These are phyloP conservation scores for Aspergillus sojae DNA, from an alignment of 2,329 filamentous ascomycete species.

Conservation along the genomic window DNA sequence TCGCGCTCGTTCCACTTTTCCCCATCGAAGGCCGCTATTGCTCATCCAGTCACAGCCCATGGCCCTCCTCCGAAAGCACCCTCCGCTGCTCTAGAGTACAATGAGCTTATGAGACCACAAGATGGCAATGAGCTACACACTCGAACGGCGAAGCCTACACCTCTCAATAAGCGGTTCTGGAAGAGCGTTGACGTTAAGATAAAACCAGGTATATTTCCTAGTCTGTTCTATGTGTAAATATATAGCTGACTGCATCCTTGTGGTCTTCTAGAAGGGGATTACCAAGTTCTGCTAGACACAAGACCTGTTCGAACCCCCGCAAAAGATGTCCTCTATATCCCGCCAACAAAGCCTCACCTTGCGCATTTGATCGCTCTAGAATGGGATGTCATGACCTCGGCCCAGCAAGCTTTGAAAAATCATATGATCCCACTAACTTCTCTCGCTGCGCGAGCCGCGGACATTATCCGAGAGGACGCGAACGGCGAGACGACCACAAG, in stretches of 20 bases:
- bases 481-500: slow-evolving; percentile 58
- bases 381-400: slow-evolving; percentile 83
- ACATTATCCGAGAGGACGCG: slow-evolving; percentile 72
- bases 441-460: slow-evolving; percentile 77
- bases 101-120: slow-evolving; percentile 52
- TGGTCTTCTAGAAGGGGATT: slow-evolving; percentile 44
- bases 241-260: slow-evolving; percentile 1
- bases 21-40: slow-evolving; percentile 51
- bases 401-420: slow-evolving; percentile 79
- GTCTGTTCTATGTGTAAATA: not conserved
- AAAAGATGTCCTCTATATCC: slow-evolving; percentile 74
- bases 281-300: slow-evolving; percentile 73
- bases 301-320: slow-evolving; percentile 76
- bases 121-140: slow-evolving; percentile 39
- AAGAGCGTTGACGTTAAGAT: slow-evolving; percentile 75
- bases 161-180: slow-evolving; percentile 80
- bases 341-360: slow-evolving; percentile 74
- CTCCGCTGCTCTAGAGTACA: slow-evolving; percentile 51
- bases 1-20: slow-evolving; percentile 39
- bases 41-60: slow-evolving; percentile 60
- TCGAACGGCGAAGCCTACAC: slow-evolving; percentile 29
- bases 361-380: slow-evolving; percentile 85
- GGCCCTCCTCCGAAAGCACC: slow-evolving; percentile 64
- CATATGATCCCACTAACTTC: slow-evolving; percentile 91
- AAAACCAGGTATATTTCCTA: slow-evolving; percentile 57